Evolutionary conservation across 495 filamentous ascomycete species (phyloP), one percentile per base, ranked within the genome.

Genomic region (Haplographium delicatum): DNA sequence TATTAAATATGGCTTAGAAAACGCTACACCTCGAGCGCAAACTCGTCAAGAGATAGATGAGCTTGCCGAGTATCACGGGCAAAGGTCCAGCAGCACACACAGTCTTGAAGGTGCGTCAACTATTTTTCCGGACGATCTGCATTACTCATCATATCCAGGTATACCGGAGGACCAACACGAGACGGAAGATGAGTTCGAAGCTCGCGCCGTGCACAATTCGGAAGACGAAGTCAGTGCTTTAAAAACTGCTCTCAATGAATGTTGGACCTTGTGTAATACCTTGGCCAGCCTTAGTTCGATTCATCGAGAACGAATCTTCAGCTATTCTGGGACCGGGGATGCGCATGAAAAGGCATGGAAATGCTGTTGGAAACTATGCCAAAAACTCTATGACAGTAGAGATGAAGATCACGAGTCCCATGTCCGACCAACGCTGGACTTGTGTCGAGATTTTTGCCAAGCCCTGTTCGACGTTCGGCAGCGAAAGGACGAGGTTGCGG

Each of bases 231-330:
- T 91, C 43, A 76, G 68, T 28, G 83, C 84, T 13, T 72, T 95
- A n/a, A 82, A 76, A 52, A 76, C 80, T 19, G 90, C 89, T 0
- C 73, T 96, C 9, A 80, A 82, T 53, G 90, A 95, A 71, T 96
- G 90, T 66, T 96, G 90, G 90, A 94, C 88, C 1, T 67, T 96
- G 28, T 96, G 90, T 68, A 96, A 95, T 65, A 94, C 90, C 0
- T 70, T 96, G 33, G 88, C 90, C 19, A 84, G 76, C 44, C 73
- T 96, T 22, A 94, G 89, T 67, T 88, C 84, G 16, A 85, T 85
- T 51, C 88, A 96, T 59, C 84, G 88, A 16, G 79, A 88, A 59
- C 73, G 85, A 19, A 83, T 90, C 8, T 88, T 88, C 61, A 84
- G 78, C 59, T 80, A 69, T 45, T 78, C 80, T 4, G 79, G 79